Base-by-base conservation (phyloP, 2,329 filamentous ascomycete species). In the Penicillium hordei region DNA sequence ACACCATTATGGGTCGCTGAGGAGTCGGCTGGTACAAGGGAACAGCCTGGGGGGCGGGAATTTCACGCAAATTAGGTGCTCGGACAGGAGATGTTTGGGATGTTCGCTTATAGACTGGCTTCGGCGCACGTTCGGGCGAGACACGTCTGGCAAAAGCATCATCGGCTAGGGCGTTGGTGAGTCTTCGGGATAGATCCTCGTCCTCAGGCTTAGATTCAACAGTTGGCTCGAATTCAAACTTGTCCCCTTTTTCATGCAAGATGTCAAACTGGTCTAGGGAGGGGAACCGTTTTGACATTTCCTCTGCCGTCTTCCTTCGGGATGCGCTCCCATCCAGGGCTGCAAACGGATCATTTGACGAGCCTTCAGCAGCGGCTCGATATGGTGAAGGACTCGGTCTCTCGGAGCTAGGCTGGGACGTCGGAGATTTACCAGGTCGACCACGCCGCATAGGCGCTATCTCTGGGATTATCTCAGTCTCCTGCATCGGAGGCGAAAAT, bases 371-470 rank as follows among this genome's bases (percentile, higher is more conserved):
- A 15, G 39, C 23, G 42, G 88, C 86, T 62, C 87, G 84, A 64
- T 86, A 83, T 0, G 91, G 89, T 5, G 90, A 91, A 8, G 86
- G 83, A 66, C 79, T 88, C 52, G 83, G 84, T 68, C 85, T 87
- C 39, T 79, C 73, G 66, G 75, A 78, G 73, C 72, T 76, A 62
- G 75, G 66, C 67, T 79, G 73, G 57, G 81, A 79, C 8, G 61
- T 58, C 19, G 77, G 67, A 60, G 79, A 66, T 67, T 81, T 82
- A 5, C 82, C 81, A 5, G 92, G 89, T 60, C 91, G 83, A 4
- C 94, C 94, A 76, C 94, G 85, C 60, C 94, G 86, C 94, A 97
- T 97, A 0, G 93, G 94, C 38, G 90, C 87, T 60, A 99, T 91
- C 25, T 97, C 91, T 9, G 94, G 94, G 54, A 97, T 87, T 9